Evolutionary conservation across 805 yeast genomes (phyloP).

Genomic region (Candida hungchunana): DNA sequence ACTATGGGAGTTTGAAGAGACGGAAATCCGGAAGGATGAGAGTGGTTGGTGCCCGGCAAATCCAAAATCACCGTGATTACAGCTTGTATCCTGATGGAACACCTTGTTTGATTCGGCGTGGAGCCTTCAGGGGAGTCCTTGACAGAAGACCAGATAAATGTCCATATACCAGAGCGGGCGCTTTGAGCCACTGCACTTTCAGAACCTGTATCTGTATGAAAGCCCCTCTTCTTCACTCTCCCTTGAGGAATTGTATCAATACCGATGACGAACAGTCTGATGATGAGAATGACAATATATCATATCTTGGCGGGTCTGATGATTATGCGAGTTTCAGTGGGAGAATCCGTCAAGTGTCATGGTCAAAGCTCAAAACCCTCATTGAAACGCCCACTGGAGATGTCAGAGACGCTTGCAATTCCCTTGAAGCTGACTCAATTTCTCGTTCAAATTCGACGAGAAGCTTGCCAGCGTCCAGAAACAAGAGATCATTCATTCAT

Average conservation of each 20-base stretch:
- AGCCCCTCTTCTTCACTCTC: constrained; percentile 15
- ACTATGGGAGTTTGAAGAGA: background rate
- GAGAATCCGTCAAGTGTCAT: constrained; percentile 7
- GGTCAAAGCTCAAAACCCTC: constrained; percentile 3
- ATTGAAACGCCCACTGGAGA: constrained; percentile 5
- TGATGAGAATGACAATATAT: constrained; percentile 3
- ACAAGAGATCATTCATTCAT: constrained; percentile 2
- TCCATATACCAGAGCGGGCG: constrained; percentile 1
- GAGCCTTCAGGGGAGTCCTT: constrained; percentile 26
- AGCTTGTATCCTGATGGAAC: constrained; percentile 13
- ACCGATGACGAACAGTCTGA: background rate
- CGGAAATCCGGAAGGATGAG: background rate
- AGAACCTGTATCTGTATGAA: constrained; percentile 16
- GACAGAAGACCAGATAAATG: constrained; percentile 28
- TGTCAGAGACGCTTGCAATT: constrained; percentile 1
- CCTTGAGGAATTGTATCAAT: constrained; percentile 5
- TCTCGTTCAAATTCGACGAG: no score
- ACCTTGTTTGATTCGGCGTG: constrained; percentile 21
- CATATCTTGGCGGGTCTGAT: background rate
- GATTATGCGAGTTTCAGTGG: constrained; percentile 5
- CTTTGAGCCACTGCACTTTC: constrained; percentile 5
- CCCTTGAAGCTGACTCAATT: no score
- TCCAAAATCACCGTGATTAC: no score
- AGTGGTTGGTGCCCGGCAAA: background rate
- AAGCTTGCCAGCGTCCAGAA: background rate